Percentiles rank a stretch among this genome's conserved stretches.
Evolutionary conservation across 192 early-diverging fungal species (phyloP).

Genomic region (Powellomyces hirtus): DNA sequence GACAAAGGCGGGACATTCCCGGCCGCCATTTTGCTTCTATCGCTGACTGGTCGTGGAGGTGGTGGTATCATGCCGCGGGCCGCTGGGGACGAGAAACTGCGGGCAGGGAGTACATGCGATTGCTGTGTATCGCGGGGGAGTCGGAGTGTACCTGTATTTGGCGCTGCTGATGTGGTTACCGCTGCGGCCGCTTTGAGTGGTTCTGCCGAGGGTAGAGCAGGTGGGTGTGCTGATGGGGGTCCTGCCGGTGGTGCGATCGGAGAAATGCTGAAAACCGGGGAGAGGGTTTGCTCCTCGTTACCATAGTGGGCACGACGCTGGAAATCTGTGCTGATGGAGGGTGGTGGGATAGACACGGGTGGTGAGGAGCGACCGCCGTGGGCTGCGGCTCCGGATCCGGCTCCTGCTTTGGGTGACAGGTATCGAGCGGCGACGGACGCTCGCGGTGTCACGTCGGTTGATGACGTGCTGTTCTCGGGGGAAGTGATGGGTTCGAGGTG

Average conservation of each 20-base stretch:
- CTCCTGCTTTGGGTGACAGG: neutral
- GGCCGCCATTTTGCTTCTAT: no score
- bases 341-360: neutral
- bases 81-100: conserved; percentile 9
- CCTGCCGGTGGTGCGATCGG: no score
- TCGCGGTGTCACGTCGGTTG: neutral
- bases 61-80: no score
- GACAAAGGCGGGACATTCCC: no score
- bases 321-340: conserved; percentile 13
- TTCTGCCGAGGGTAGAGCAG: no score
- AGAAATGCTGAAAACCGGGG: conserved; percentile 22
- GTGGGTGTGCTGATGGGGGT: neutral
- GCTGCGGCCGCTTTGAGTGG: no score
- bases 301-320: neutral
- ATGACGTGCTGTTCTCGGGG: neutral
- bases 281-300: conserved; percentile 4
- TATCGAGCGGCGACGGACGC: neutral
- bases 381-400: neutral
- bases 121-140: no score
- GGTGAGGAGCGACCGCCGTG: neutral
- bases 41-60: neutral
- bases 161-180: no score
- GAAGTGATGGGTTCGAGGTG: no score
- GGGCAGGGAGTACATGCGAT: neutral
- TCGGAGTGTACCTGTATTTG: no score